Conservation (phyloP, 495 filamentous ascomycete species). For the Immersiella caudata region DNA sequence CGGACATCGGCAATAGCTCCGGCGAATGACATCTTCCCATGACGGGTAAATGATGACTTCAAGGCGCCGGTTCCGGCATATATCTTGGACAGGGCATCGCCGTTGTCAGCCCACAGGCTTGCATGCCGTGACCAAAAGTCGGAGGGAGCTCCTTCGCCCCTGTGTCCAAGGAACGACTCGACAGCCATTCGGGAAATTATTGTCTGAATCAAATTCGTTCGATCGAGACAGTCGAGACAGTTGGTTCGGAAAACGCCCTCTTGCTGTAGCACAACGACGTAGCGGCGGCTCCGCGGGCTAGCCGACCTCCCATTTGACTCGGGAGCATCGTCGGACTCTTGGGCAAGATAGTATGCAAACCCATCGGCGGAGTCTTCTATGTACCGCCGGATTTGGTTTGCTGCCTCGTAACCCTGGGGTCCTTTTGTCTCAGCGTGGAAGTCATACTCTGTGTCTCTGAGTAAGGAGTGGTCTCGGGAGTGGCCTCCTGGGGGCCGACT, state of each 20-base stretch:
- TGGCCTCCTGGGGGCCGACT: constrained; percentile 50
- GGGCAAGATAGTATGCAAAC: constrained; percentile 89
- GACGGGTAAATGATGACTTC: constrained; percentile 93
- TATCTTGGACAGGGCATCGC: constrained; percentile 90
- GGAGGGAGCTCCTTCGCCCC: constrained; percentile 62
- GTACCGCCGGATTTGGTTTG: constrained; percentile 71
- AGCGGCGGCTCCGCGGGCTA: constrained; percentile 45
- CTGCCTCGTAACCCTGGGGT: constrained; percentile 84
- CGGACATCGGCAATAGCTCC: constrained; percentile 93
- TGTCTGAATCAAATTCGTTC: constrained; percentile 95
- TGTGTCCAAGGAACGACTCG: constrained; percentile 73
- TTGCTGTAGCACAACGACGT: constrained; percentile 79
- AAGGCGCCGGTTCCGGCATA: constrained; percentile 96
- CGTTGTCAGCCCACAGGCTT: constrained; percentile 97
- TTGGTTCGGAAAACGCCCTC: constrained; percentile 95
- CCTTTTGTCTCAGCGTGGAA: constrained; percentile 94
- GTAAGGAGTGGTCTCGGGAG: constrained; percentile 66
- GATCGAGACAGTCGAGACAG: constrained; percentile 92
- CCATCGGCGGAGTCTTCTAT: constrained; percentile 76
- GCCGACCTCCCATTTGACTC: constrained; percentile 23
- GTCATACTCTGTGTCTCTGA: constrained; percentile 84
- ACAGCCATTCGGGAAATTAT: constrained; percentile 91
- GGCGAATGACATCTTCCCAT: constrained; percentile 93
- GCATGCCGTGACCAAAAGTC: constrained; percentile 93
- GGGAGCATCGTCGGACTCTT: constrained; percentile 59